These are phyloP conservation scores for Podospora anserina DNA, from an alignment of 495 filamentous ascomycete genomes.

Conservation along the genomic window DNA sequence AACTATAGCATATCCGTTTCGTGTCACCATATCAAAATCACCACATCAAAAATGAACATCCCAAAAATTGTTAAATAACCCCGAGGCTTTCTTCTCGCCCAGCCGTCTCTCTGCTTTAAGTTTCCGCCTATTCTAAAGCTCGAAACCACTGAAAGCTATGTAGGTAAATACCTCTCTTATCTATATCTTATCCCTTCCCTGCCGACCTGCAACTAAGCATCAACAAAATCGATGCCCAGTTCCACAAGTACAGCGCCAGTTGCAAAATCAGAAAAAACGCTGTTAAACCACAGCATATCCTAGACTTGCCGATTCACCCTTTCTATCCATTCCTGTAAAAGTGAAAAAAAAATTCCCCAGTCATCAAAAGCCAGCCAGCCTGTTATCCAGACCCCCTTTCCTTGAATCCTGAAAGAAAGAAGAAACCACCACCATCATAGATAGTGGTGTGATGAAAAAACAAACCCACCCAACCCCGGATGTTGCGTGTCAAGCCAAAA, in stretches of 20 bases:
- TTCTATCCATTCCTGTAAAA: not conserved
- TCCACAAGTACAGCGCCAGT: not conserved
- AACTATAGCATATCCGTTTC: too few relatives aligned
- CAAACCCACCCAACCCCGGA: not conserved
- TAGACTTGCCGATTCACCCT: not conserved
- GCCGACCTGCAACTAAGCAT: not conserved
- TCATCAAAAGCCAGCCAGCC: not conserved
- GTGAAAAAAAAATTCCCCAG: not conserved
- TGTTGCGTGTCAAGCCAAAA: not conserved
- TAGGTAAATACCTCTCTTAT: not conserved
- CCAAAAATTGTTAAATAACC: too few relatives aligned
- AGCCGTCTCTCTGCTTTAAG: too few relatives aligned
- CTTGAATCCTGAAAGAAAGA: not conserved
- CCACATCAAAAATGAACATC: too few relatives aligned
- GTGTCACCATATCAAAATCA: too few relatives aligned
- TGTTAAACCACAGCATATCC: not conserved
- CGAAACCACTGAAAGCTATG: not conserved
- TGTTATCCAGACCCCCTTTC: not conserved
- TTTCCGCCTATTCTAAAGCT: too few relatives aligned
- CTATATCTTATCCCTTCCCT: not conserved
- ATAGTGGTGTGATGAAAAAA: not conserved
- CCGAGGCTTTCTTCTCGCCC: too few relatives aligned
- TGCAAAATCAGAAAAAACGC: not conserved
- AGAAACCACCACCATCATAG: not conserved
- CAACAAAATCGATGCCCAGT: not conserved